Evolutionary conservation across 192 early-diverging fungal species (phyloP).

Genomic region (Mycoemilia scoparia): DNA sequence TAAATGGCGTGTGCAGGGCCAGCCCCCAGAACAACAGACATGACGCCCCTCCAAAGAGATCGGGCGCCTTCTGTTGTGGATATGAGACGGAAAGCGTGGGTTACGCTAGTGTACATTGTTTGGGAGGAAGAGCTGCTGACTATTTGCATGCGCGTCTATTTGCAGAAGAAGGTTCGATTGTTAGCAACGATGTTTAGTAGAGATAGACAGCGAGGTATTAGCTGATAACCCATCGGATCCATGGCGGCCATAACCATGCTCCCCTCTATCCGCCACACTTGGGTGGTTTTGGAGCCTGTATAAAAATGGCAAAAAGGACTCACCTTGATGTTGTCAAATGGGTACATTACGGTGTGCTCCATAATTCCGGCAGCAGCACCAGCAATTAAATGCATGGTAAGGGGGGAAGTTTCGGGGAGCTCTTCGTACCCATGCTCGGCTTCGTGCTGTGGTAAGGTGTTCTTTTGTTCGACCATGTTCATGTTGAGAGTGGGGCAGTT

Average conservation of each 20-base stretch:
- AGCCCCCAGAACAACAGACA: constrained; percentile 77
- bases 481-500: no score
- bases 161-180: not conserved
- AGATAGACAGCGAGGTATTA: no score
- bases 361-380: constrained; percentile 94
- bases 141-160: constrained; percentile 90
- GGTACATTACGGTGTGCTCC: constrained; percentile 92
- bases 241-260: no score
- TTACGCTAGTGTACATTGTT: constrained; percentile 49
- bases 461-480: no score
- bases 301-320: not conserved
- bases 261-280: no score
- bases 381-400: constrained; percentile 69
- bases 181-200: no score
- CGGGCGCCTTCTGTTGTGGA: constrained; percentile 54
- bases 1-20: constrained; percentile 93
- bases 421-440: constrained; percentile 80
- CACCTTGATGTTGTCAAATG: constrained; percentile 87
- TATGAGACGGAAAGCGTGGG: constrained; percentile 48
- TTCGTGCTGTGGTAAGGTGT: not conserved
- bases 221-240: no score
- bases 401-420: constrained; percentile 60
- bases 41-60: constrained; percentile 86
- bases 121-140: constrained; percentile 44
- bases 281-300: no score